Conservation (phyloP, 1,284 basidiomycete species). For the Mycosarcoma maydis region DNA sequence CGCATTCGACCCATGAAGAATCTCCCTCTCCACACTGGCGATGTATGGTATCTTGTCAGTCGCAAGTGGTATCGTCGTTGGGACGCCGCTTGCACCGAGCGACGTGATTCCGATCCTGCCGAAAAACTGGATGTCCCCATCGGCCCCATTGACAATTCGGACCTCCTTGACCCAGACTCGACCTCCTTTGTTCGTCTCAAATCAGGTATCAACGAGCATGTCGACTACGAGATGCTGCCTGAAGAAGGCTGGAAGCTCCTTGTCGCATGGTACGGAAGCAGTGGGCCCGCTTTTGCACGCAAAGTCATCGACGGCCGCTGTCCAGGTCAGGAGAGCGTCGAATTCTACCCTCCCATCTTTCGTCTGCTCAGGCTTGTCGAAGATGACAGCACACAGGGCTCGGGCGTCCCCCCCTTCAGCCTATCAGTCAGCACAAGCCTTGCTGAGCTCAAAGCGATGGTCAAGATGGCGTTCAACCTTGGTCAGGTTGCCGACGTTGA, state of each 20-base stretch:
- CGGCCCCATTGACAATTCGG: conserved; percentile 79
- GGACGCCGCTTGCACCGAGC: conserved; percentile 76
- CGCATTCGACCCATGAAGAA: conserved; percentile 43
- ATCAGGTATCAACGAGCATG: conserved; percentile 72
- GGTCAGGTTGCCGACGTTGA: conserved; percentile 34
- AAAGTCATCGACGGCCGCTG: conserved; percentile 72
- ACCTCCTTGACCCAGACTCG: conserved; percentile 71
- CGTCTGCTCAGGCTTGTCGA: conserved; percentile 71
- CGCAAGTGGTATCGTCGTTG: conserved; percentile 79
- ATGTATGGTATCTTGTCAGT: conserved; percentile 82
- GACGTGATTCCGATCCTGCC: conserved; percentile 75
- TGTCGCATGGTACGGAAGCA: conserved; percentile 77
- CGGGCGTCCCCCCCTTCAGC: conserved; percentile 28
- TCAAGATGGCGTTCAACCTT: conserved; percentile 44
- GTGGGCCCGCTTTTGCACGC: conserved; percentile 73
- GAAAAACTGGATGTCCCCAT: conserved; percentile 73
- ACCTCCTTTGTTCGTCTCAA: conserved; percentile 46
- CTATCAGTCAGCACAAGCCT: conserved; percentile 56
- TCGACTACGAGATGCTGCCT: conserved; percentile 83
- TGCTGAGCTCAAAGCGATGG: conserved; percentile 47
- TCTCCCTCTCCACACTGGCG: conserved; percentile 71
- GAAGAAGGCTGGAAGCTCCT: conserved; percentile 78
- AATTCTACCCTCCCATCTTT: conserved; percentile 80
- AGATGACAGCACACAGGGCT: conserved; percentile 54
- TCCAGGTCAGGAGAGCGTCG: conserved; percentile 73